These are phyloP conservation scores for Epicoccum nigrum DNA, from an alignment of 2,329 filamentous ascomycete genomes.

Conservation along the genomic window DNA sequence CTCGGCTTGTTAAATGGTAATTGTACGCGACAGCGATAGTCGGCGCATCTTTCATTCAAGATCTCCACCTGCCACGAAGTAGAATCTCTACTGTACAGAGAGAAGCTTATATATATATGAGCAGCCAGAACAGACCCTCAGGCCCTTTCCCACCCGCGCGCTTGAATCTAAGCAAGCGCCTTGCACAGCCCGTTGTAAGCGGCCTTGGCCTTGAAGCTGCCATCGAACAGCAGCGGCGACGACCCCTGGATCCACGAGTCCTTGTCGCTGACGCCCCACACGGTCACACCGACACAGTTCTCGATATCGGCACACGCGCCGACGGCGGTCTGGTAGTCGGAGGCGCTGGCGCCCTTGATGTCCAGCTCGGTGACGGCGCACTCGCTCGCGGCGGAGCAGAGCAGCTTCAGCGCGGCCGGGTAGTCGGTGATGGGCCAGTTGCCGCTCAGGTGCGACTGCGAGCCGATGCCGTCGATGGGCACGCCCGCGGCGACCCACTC, in stretches of 20 bases:
- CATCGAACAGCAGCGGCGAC: conserved; percentile 53
- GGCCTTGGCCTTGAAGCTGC: conserved; percentile 50
- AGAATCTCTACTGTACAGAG: conserved; percentile 1
- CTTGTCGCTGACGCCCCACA: conserved; percentile 60
- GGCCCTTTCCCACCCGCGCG: neutral
- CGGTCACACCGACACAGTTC: conserved; percentile 70
- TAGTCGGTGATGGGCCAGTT: conserved; percentile 54
- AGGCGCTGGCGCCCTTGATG: conserved; percentile 62
- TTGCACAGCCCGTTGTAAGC: conserved; percentile 40
- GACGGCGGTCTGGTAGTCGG: conserved; percentile 62
- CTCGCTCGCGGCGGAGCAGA: conserved; percentile 61
- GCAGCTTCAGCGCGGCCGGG: conserved; percentile 58
- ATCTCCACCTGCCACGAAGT: neutral
- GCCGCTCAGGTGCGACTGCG: conserved; percentile 61
- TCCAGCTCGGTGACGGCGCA: conserved; percentile 73
- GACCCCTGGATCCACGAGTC: conserved; percentile 50
- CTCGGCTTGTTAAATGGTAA: too few species aligned
- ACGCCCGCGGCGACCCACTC: conserved; percentile 67
- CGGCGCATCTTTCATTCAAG: too few species aligned
- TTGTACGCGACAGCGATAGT: too few species aligned
- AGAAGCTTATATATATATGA: neutral
- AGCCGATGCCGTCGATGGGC: conserved; percentile 69
- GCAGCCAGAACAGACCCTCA: neutral
- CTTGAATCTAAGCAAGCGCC: conserved; percentile 4
- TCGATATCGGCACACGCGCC: conserved; percentile 63